Evolutionary conservation across 208 protist genomes (phyloP).

Genomic region (Vickermania ingenoplastis): DNA sequence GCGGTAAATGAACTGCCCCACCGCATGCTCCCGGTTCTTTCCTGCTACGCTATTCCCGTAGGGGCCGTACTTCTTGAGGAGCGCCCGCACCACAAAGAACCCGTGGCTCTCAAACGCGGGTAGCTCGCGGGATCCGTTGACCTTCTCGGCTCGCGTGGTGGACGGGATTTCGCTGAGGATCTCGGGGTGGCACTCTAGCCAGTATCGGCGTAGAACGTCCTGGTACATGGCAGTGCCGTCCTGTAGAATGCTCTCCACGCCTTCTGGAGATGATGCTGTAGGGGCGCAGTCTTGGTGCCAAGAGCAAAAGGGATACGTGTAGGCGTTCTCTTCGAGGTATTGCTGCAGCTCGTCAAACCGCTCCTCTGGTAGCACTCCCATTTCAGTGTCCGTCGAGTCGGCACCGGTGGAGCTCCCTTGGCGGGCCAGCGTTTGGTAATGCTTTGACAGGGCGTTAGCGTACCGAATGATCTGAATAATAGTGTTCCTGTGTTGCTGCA

Average conservation of each 20-base stretch:
- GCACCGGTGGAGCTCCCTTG: no score
- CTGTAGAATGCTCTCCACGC: conserved; percentile 25
- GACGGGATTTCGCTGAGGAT: conserved; percentile 11
- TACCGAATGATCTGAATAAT: conserved; percentile 36
- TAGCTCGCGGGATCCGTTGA: background rate
- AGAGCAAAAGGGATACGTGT: conserved; percentile 22
- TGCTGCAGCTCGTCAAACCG: conserved; percentile 14
- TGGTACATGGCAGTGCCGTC: conserved; percentile 12
- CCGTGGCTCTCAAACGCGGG: conserved; percentile 42
- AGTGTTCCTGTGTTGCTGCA: conserved; percentile 23
- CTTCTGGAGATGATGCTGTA: conserved; percentile 9
- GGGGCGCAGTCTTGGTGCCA: background rate
- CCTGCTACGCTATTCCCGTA: background rate
- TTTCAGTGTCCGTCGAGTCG: no score
- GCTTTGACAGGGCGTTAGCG: conserved; percentile 29
- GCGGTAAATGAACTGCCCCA: conserved; percentile 55
- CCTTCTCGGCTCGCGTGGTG: conserved; percentile 26
- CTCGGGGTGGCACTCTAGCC: conserved; percentile 22
- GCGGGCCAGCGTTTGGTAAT: conserved; percentile 9
- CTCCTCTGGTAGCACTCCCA: conserved; percentile 12
- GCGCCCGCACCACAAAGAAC: conserved; percentile 28
- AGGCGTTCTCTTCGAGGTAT: conserved; percentile 21
- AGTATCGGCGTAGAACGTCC: conserved; percentile 31
- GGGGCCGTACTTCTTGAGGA: conserved; percentile 34
- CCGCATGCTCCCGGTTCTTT: conserved; percentile 28